These are phyloP conservation scores for Kwoniella dendrophila DNA, from an alignment of 768 basidiomycete genomes.

Conservation along the genomic window DNA sequence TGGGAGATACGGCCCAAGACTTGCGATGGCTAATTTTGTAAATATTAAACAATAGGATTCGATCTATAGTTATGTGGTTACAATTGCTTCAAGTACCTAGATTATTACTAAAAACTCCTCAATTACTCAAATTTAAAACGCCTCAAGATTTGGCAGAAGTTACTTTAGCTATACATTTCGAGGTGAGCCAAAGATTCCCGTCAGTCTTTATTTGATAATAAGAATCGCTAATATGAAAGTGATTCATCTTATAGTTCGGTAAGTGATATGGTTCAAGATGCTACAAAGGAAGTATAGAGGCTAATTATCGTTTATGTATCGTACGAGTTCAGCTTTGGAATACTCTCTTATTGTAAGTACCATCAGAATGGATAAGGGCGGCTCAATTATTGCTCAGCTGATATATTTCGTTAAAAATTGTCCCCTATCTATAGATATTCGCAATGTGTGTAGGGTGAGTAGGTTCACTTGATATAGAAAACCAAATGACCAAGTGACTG, in stretches of 20 bases:
- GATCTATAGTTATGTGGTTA: constrained; percentile 31
- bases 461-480: not conserved
- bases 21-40: too few species aligned
- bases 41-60: not conserved
- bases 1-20: too few species aligned
- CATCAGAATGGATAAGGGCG: not conserved
- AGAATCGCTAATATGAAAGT: not conserved
- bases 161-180: constrained; percentile 33
- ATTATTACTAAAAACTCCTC: constrained; percentile 9
- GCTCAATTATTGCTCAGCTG: not conserved
- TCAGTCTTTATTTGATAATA: not conserved
- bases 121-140: constrained; percentile 17
- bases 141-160: constrained; percentile 27
- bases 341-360: constrained; percentile 42
- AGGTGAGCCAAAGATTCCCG: constrained; percentile 38
- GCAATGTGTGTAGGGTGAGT: constrained; percentile 42
- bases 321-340: constrained; percentile 35
- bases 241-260: constrained; percentile 26
- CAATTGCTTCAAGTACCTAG: constrained; percentile 37
- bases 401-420: not conserved
- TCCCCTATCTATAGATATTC: constrained; percentile 37
- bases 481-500: not conserved
- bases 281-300: not conserved
- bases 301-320: not conserved
- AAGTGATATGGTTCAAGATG: constrained; percentile 2